Evolutionary conservation across 768 basidiomycete species (phyloP), one percentile per base, ranked within the genome.

Genomic region (Coprinopsis strossmayeri): DNA sequence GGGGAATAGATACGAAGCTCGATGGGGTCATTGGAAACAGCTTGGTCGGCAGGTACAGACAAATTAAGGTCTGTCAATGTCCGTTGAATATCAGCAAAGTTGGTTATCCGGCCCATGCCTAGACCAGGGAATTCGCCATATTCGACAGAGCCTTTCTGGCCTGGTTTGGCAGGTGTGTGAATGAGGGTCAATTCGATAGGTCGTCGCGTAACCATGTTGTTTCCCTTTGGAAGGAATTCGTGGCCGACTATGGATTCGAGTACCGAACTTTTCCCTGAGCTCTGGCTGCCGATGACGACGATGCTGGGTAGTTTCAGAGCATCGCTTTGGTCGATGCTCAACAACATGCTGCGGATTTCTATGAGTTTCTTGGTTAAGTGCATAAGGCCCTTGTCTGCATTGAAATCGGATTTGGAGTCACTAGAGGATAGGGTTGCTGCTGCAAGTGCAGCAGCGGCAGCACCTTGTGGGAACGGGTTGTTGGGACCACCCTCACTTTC

Each of bases 181-280:
- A 98, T 84, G 41, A 99, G 83, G 2, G 96, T 99, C 51, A 99
- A 80, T 62, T 99, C 96, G 58, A 99, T 97, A 1, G 96, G 96
- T 46, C 96, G 84, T 0, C 96, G 87, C 1, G 96, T 99, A 27
- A 98, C 96, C 96, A 99, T 99, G 66, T 98, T 98, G 65, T 92
- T 87, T 48, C 96, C 96, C 69, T 99, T 99, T 20, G 96, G 96
- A 28, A 99, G 70, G 63, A 99, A 99, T 64, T 98, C 92, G 50
- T 96, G 91, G 0, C 96, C 96, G 24, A 99, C 96, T 52, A 99
- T 89, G 3, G 96, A 87, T 65, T 99, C 96, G 52, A 99, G 69
- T 0, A 99, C 96, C 23, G 91, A 94, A 58, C 93, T 97, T 73
- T 99, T 99, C 10, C 96, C 96, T 1, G 91, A 94, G 64, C 93